Base-by-base conservation (phyloP, 306 rosid species). In the Glycine soja region DNA sequence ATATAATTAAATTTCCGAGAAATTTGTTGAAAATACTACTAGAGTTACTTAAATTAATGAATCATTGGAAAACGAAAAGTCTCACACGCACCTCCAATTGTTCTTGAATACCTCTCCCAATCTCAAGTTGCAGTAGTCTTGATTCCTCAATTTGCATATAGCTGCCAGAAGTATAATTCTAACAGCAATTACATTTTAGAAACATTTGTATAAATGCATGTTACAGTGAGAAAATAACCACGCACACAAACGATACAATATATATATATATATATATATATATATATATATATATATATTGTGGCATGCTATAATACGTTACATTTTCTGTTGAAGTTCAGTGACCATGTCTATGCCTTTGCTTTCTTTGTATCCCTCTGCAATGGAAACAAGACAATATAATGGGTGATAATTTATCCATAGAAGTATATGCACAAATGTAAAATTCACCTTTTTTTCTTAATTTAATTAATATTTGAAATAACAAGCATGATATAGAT, bases 1-100 rank as follows among this genome's bases (percentile, higher is more conserved):
- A n/a, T n/a, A n/a, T n/a, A n/a, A n/a, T n/a, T n/a, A n/a, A n/a
- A n/a, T n/a, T n/a, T n/a, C n/a, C n/a, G n/a, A n/a, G n/a, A n/a
- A n/a, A n/a, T n/a, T n/a, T n/a, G n/a, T n/a, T n/a, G n/a, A n/a
- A n/a, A n/a, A n/a, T n/a, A n/a, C n/a, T n/a, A n/a, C n/a, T n/a
- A n/a, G n/a, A n/a, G n/a, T n/a, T n/a, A n/a, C n/a, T n/a, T n/a
- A n/a, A n/a, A n/a, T n/a, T n/a, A n/a, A n/a, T n/a, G n/a, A n/a
- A n/a, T n/a, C n/a, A n/a, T n/a, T n/a, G n/a, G n/a, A n/a, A n/a
- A n/a, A n/a, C n/a, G n/a, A n/a, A n/a, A n/a, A n/a, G n/a, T n/a
- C n/a, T n/a, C n/a, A n/a, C n/a, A n/a, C 66, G 32, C 7, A 81
- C 81, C 72, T 82, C 77, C 1, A 75, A 38, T 67, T 82, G 85